A percentile compares a stretch with the other conserved stretches of the same genome.
Conservation (phyloP, 2,329 filamentous ascomycete species). For the Fusarium gaditjirri region DNA sequence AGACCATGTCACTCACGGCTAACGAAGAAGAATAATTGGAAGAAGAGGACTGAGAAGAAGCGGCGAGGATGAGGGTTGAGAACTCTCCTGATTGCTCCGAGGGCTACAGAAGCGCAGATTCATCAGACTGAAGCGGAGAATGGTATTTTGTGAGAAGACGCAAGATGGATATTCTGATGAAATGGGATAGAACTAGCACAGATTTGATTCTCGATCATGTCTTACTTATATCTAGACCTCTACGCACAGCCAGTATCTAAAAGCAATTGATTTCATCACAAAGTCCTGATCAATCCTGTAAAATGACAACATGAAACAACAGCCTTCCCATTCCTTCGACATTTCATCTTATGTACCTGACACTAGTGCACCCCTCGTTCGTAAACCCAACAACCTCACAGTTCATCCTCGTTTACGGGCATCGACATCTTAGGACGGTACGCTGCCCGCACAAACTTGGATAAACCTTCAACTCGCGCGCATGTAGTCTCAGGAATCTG, state of each 20-base stretch:
- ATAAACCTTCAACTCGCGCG: background rate
- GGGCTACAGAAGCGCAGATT: background rate
- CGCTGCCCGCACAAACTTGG: background rate
- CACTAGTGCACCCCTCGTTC: background rate
- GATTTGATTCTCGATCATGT: background rate
- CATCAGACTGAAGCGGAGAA: background rate
- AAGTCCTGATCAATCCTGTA: background rate
- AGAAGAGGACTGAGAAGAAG: too few relatives aligned
- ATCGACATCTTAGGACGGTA: background rate
- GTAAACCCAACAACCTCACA: background rate
- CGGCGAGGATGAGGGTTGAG: background rate
- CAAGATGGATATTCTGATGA: slow-evolving; percentile 29
- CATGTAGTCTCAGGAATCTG: background rate
- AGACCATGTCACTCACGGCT: background rate
- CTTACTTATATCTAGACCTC: background rate
- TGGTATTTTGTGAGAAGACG: slow-evolving; percentile 12
- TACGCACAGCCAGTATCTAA: background rate
- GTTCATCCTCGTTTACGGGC: background rate
- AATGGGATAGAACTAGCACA: background rate
- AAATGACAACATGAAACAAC: background rate
- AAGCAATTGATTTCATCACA: slow-evolving; percentile 2
- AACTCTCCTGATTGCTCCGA: background rate
- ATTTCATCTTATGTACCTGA: background rate
- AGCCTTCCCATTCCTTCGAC: background rate
- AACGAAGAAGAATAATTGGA: background rate